A percentile compares a stretch with the other conserved stretches of the same genome.
Evolutionary conservation across 1,139 yeast genomes (phyloP).

Genomic region (Saccharomyces hybrid): DNA sequence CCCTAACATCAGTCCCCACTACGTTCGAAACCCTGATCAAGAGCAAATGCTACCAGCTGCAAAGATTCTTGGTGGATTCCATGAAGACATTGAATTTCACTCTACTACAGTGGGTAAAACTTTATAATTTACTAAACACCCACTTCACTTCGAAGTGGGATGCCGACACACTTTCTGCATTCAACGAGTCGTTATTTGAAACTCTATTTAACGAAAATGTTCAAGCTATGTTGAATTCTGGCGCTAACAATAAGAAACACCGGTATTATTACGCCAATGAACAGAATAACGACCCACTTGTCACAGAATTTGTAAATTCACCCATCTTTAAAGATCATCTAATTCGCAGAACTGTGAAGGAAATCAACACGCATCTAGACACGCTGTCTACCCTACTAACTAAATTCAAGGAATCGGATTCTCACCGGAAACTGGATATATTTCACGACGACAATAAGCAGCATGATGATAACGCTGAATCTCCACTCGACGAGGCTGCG

Average conservation of each 20-base stretch:
- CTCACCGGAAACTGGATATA: background rate
- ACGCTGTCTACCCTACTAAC: background rate
- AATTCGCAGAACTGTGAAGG: conserved; percentile 1
- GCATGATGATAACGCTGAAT: background rate
- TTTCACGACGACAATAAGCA: background rate
- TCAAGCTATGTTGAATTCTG: conserved; percentile 7
- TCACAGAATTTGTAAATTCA: conserved; percentile 7
- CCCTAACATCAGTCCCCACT: background rate
- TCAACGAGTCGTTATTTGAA: conserved; percentile 9
- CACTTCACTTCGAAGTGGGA: conserved; percentile 8
- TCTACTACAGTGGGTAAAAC: conserved; percentile 10
- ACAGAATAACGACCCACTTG: conserved; percentile 3
- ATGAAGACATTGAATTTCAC: conserved; percentile 4
- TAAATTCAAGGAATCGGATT: background rate
- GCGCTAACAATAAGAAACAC: background rate
- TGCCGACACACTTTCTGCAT: background rate
- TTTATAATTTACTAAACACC: conserved; percentile 7
- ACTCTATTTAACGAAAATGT: conserved; percentile 10
- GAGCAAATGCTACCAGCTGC: conserved; percentile 2
- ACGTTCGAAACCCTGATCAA: background rate
- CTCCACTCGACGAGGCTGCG: background rate
- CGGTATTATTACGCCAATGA: background rate
- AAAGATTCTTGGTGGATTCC: conserved; percentile 2
- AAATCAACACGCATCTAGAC: background rate
- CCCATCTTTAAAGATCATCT: conserved; percentile 8